These are phyloP conservation scores for Citropsis articulata DNA, from an alignment of 345 rosid species.

Conservation along the genomic window DNA sequence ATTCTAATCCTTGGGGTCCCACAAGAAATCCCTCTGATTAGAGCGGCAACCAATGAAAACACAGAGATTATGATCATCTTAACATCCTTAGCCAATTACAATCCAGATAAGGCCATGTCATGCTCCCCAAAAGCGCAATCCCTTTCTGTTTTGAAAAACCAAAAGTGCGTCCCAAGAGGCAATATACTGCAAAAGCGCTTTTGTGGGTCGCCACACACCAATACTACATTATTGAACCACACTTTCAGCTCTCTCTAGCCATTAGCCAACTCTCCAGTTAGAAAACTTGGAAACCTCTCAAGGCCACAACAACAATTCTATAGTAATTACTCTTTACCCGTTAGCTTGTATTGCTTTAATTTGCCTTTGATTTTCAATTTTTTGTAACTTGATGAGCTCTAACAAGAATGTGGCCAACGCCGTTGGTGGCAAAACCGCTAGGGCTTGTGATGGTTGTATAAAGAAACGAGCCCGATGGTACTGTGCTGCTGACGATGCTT, in stretches of 20 bases:
- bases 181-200: constrained; percentile 20
- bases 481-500: constrained; percentile 96
- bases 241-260: too few relatives aligned
- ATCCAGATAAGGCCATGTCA: constrained; percentile 59
- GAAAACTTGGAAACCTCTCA: too few relatives aligned
- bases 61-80: constrained; percentile 42
- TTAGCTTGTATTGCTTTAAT: not conserved
- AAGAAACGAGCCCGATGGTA: constrained; percentile 84
- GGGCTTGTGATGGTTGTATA: constrained; percentile 87
- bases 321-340: not conserved
- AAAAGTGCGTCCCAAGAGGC: constrained; percentile 32
- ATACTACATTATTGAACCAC: too few relatives aligned
- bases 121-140: constrained; percentile 42
- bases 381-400: constrained; percentile 26
- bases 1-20: constrained; percentile 6
- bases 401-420: constrained; percentile 56
- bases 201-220: constrained; percentile 22
- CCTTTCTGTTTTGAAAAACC: not conserved
- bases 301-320: not conserved
- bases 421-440: constrained; percentile 74
- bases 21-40: constrained; percentile 53
- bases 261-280: too few relatives aligned
- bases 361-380: not conserved
- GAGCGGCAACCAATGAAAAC: constrained; percentile 48
- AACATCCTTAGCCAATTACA: constrained; percentile 46